Conservation (phyloP, 306 rosid genomes). For the Lupinus albus region DNA sequence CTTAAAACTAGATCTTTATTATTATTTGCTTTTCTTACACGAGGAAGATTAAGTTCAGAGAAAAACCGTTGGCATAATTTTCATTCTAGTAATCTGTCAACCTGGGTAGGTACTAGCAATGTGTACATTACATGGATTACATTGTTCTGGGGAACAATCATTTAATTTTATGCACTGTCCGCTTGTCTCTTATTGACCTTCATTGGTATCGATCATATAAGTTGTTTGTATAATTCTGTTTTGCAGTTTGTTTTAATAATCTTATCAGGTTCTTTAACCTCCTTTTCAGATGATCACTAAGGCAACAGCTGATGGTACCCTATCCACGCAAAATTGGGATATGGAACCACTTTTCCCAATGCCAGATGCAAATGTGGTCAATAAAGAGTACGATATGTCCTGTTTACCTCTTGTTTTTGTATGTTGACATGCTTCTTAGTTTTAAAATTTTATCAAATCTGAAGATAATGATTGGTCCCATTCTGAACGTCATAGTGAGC, state of each 20-base stretch:
- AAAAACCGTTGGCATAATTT: background rate
- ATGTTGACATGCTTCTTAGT: conserved; percentile 30
- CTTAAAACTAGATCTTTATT: conserved; percentile 3
- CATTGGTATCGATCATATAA: background rate
- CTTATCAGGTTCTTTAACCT: conserved; percentile 29
- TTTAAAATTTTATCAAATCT: conserved; percentile 14
- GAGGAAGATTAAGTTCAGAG: background rate
- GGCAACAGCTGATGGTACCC: conserved; percentile 94
- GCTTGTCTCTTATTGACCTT: conserved; percentile 22
- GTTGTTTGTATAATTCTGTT: conserved; percentile 26
- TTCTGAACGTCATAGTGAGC: conserved; percentile 25
- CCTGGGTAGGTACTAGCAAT: conserved; percentile 15
- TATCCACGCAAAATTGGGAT: conserved; percentile 84
- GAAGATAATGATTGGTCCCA: conserved; percentile 13
- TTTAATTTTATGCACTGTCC: conserved; percentile 15
- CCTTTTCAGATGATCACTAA: conserved; percentile 78
- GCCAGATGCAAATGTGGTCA: conserved; percentile 61
- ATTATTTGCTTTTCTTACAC: background rate
- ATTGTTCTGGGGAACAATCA: background rate
- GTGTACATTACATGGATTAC: conserved; percentile 16
- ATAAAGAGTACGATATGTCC: conserved; percentile 60
- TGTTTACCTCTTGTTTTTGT: conserved; percentile 25
- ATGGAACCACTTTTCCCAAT: conserved; percentile 84
- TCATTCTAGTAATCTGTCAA: conserved; percentile 9
- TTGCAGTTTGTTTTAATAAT: conserved; percentile 22